phyloP scores from a whole-genome alignment of 2,329 filamentous ascomycete species.

The Fusarium chaquense region DNA sequence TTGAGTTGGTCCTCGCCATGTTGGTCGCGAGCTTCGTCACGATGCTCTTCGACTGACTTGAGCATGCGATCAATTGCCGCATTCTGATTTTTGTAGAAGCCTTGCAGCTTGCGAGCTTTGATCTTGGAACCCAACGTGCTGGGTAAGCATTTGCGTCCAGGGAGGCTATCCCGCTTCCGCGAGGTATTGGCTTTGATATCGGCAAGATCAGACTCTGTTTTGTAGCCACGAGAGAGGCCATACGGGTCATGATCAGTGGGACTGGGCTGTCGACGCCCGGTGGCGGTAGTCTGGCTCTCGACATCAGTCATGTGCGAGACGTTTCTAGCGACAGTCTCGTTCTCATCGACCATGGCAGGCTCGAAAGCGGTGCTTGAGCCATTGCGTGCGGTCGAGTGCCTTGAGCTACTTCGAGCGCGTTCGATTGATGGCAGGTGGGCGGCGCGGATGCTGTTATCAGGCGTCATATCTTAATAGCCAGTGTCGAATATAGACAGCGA shows the following conservation, averaged over 20 bases:
- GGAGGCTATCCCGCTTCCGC: constrained; percentile 72
- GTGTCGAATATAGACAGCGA: background rate
- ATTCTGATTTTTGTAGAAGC: constrained; percentile 92
- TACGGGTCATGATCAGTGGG: constrained; percentile 80
- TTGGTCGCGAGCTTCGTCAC: constrained; percentile 82
- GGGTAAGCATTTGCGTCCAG: constrained; percentile 32
- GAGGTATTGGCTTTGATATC: constrained; percentile 84
- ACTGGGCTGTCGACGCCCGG: constrained; percentile 52
- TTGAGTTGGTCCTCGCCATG: constrained; percentile 84
- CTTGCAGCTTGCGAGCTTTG: constrained; percentile 70
- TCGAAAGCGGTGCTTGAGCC: constrained; percentile 63
- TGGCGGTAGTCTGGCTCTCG: constrained; percentile 60
- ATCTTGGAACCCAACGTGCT: constrained; percentile 44
- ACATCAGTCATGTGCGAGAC: constrained; percentile 58
- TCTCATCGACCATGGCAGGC: constrained; percentile 51
- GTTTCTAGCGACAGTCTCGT: constrained; percentile 59
- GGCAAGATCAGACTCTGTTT: constrained; percentile 80
- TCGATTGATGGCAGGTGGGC: constrained; percentile 55
- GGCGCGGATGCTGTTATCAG: constrained; percentile 57
- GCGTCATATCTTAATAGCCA: constrained; percentile 53
- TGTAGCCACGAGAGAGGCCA: constrained; percentile 80
- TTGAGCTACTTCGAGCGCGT: constrained; percentile 47
- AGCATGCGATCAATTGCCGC: constrained; percentile 92
- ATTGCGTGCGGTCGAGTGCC: constrained; percentile 46
- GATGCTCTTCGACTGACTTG: constrained; percentile 93